Percentiles rank a stretch among this genome's conserved stretches.
phyloP scores from a whole-genome alignment of 2,329 filamentous ascomycete species.

The Talaromyces atroroseus region DNA sequence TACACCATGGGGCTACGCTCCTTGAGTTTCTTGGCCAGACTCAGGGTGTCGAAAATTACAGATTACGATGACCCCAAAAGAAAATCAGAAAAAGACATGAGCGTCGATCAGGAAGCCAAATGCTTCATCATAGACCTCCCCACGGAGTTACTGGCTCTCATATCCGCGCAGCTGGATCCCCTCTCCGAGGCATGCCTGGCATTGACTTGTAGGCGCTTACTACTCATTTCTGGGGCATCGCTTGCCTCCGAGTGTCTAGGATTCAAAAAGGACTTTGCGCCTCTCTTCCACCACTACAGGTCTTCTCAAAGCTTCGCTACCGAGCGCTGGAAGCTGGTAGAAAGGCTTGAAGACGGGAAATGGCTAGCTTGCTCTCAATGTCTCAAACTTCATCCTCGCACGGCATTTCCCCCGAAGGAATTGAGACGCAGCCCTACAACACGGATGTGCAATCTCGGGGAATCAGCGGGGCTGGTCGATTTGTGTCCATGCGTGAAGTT shows the following conservation, averaged over 20 bases:
- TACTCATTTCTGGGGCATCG: slow-evolving; percentile 27
- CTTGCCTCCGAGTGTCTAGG: slow-evolving; percentile 28
- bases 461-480: slow-evolving; percentile 33
- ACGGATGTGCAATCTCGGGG: slow-evolving; percentile 30
- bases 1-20: slow-evolving; percentile 6
- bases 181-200: slow-evolving; percentile 33
- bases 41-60: slow-evolving; percentile 23
- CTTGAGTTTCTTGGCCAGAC: slow-evolving; percentile 21
- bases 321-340: slow-evolving; percentile 33
- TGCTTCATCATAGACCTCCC: slow-evolving; percentile 34
- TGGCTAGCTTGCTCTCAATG: slow-evolving; percentile 35
- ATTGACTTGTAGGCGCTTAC: slow-evolving; percentile 34
- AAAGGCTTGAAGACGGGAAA: slow-evolving; percentile 28
- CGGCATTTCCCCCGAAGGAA: slow-evolving; percentile 28
- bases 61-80: slow-evolving; percentile 19
- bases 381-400: slow-evolving; percentile 34
- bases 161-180: slow-evolving; percentile 30
- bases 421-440: slow-evolving; percentile 28
- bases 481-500: slow-evolving; percentile 37
- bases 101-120: slow-evolving; percentile 15
- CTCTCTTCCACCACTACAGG: slow-evolving; percentile 35
- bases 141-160: slow-evolving; percentile 34
- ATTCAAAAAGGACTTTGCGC: slow-evolving; percentile 36
- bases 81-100: slow-evolving; percentile 9
- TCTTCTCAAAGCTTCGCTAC: slow-evolving; percentile 33